Evolutionary conservation across 2,329 filamentous ascomycete genomes (phyloP), one percentile per base, ranked within the genome.

Genomic region (Verticillium nubilum): DNA sequence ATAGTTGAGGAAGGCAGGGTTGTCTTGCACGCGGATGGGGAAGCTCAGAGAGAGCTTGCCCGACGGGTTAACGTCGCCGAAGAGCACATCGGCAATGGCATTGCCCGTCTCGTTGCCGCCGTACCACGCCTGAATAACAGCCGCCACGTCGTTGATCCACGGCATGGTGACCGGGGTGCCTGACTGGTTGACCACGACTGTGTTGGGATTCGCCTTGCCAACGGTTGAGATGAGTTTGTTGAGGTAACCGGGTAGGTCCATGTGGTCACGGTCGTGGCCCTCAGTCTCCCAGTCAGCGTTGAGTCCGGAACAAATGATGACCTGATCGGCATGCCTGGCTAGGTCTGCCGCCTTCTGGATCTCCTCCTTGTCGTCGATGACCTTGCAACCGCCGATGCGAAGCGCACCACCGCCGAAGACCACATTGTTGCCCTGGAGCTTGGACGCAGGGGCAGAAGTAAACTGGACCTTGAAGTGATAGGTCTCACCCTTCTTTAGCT

Each of bases 101-200:
- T 91, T 90, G 4, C 88, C 89, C 13, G 86, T 86, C 74, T 92
- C 88, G 68, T 91, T 89, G 27, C 89, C 89, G 63, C 88, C 87
- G 66, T 90, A 92, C 88, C 88, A 92, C n/a, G 87, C 88, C 66
- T 91, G 86, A 2, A 90, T 68, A 5, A 91, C 73, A 2, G 84
- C 81, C n/a, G 69, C 69, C 29, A 82, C 81, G 31, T 78, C 73
- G 42, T 75, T 67, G 3, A 79, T 74, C 85, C 86, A 88, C 1
- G 86, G 85, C 84, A 89, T 85, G 17, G 78, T 75, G n/a, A 88
- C 79, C 1, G 88, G 87, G 0, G 88, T 89, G 54, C 88, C 89
- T 2, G 86, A 89, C 66, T 91, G 88, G 66, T 89, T 83, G 4
- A 91, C 84, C 5, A 92, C 82, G 1, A 84, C 83, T 4, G 87